Percentiles rank a stretch among this genome's conserved stretches.
phyloP scores from a whole-genome alignment of 2,329 filamentous ascomycete species.

The Neonectria ditissima region DNA sequence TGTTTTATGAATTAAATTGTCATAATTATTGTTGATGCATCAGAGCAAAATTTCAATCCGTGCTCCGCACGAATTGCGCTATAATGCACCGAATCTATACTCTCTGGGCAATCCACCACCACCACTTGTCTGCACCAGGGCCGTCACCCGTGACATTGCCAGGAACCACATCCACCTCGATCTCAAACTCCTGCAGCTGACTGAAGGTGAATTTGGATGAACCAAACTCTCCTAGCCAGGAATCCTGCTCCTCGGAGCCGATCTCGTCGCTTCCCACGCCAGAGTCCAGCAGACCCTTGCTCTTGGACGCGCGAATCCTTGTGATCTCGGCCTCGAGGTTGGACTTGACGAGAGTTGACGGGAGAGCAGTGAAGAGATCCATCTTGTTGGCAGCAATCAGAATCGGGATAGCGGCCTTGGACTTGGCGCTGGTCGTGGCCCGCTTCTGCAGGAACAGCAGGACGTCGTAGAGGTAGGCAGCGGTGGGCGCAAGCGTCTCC shows the following conservation, averaged over 20 bases:
- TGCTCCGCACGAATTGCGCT: slow-evolving; percentile 1
- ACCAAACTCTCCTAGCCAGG: slow-evolving; percentile 85
- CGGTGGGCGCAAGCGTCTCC: slow-evolving; percentile 76
- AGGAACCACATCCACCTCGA: slow-evolving; percentile 80
- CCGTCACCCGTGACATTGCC: slow-evolving; percentile 77
- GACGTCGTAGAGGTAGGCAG: slow-evolving; percentile 88
- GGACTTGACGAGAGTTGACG: slow-evolving; percentile 78
- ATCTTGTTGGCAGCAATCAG: slow-evolving; percentile 94
- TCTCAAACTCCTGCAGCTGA: slow-evolving; percentile 85
- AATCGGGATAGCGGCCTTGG: slow-evolving; percentile 69
- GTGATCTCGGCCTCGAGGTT: slow-evolving; percentile 85
- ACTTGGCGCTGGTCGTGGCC: slow-evolving; percentile 58
- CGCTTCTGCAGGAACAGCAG: slow-evolving; percentile 86
- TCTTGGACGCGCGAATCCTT: slow-evolving; percentile 79
- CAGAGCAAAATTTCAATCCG: slow-evolving; percentile 4
- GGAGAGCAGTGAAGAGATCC: slow-evolving; percentile 93
- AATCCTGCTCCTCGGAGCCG: slow-evolving; percentile 78
- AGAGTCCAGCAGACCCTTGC: slow-evolving; percentile 85
- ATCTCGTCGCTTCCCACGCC: slow-evolving; percentile 75
- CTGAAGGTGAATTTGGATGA: slow-evolving; percentile 82
- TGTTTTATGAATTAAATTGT: slow-evolving; percentile 38
- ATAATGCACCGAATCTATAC: slow-evolving; percentile 22
- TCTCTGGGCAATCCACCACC: slow-evolving; percentile 86
- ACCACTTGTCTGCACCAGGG: slow-evolving; percentile 85
- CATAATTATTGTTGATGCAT: slow-evolving; percentile 43